phyloP scores from a whole-genome alignment of 352 stramenopile genomes.

The Elongisporangium prolatum region DNA sequence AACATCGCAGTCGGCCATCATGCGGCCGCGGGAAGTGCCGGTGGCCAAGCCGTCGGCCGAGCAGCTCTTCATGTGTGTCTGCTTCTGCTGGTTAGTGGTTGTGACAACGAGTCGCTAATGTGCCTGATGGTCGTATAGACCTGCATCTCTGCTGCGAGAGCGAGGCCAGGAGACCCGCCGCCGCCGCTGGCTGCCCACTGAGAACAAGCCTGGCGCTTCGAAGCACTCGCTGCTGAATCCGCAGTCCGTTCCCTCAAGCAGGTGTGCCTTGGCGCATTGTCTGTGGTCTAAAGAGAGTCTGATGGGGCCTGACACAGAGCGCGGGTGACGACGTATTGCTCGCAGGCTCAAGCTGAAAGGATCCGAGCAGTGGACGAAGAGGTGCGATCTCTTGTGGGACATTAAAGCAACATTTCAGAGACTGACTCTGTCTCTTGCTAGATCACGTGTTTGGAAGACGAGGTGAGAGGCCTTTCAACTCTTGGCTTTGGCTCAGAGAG shows the following conservation, averaged over 20 bases:
- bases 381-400: conserved; percentile 13
- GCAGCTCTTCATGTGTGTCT: conserved; percentile 46
- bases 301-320: conserved; percentile 13
- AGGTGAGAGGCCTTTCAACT: conserved; percentile 11
- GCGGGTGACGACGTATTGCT: conserved; percentile 27
- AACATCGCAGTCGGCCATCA: conserved; percentile 4
- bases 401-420: not conserved
- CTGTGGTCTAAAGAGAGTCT: not conserved
- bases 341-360: conserved; percentile 20
- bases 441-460: conserved; percentile 16
- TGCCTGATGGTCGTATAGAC: conserved; percentile 21
- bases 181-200: conserved; percentile 45
- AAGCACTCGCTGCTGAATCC: conserved; percentile 34
- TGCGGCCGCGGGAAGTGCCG: conserved; percentile 46
- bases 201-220: conserved; percentile 37
- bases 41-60: conserved; percentile 48
- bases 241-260: not conserved
- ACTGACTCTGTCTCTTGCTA: not conserved
- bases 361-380: conserved; percentile 38
- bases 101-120: conserved; percentile 8
- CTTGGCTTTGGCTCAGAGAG: too few relatives aligned
- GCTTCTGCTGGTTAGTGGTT: not conserved
- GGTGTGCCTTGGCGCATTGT: not conserved
- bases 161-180: conserved; percentile 18
- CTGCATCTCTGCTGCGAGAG: conserved; percentile 21